phyloP scores from a whole-genome alignment of 805 yeast genomes.

The Saturnispora saitoi region DNA sequence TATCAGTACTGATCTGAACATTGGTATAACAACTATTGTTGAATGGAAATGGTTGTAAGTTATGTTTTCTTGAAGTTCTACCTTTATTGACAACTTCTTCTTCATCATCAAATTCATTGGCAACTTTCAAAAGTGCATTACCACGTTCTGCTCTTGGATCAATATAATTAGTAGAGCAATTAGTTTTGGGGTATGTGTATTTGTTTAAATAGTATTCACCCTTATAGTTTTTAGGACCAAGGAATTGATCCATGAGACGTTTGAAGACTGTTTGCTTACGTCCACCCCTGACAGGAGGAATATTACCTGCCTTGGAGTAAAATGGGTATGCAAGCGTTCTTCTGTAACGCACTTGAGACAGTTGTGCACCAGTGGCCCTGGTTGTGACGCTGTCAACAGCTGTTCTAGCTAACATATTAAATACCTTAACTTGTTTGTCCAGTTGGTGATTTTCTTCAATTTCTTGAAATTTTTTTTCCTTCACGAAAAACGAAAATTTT shows the following conservation, averaged over 20 bases:
- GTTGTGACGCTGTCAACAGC: slow-evolving; percentile 4
- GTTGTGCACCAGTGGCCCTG: slow-evolving; percentile 23
- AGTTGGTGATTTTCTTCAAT: neutral
- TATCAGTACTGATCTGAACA: slow-evolving; percentile 44
- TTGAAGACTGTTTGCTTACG: slow-evolving; percentile 45
- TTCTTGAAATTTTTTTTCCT: neutral
- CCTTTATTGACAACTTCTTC: slow-evolving; percentile 12
- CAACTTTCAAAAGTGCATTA: slow-evolving; percentile 19
- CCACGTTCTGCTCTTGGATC: slow-evolving; percentile 46
- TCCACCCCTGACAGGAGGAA: slow-evolving; percentile 29
- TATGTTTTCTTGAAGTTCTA: slow-evolving; percentile 18
- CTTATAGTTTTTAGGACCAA: slow-evolving; percentile 77
- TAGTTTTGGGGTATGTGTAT: slow-evolving; percentile 56
- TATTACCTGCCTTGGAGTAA: slow-evolving; percentile 37
- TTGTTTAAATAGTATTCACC: slow-evolving; percentile 77
- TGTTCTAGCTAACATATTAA: slow-evolving; percentile 1
- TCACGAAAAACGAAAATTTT: neutral
- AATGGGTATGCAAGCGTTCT: slow-evolving; percentile 47
- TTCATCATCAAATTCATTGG: slow-evolving; percentile 11
- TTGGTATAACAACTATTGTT: slow-evolving; percentile 67
- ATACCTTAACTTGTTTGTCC: neutral
- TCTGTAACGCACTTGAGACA: slow-evolving; percentile 40
- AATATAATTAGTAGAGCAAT: slow-evolving; percentile 67
- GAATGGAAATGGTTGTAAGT: slow-evolving; percentile 73
- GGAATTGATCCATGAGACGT: slow-evolving; percentile 58